Conservation (phyloP, 192 early-diverging fungal genomes). For the Paraglomus brasilianum region DNA sequence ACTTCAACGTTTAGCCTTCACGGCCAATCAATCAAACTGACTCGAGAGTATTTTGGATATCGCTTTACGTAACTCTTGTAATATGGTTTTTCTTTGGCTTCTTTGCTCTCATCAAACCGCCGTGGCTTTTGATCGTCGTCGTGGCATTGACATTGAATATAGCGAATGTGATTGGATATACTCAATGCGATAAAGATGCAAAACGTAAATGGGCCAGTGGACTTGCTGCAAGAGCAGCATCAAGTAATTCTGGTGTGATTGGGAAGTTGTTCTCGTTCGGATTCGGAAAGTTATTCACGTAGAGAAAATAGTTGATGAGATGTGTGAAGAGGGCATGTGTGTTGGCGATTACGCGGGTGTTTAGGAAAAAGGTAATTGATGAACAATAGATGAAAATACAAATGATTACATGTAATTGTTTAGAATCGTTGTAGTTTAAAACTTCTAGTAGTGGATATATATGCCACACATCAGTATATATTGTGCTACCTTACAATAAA, state of each 20-base stretch:
- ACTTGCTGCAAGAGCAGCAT: slow-evolving; percentile 43
- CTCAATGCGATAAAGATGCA: slow-evolving; percentile 92
- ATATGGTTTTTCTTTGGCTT: slow-evolving; percentile 84
- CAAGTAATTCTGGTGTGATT: not conserved
- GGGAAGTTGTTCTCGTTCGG: slow-evolving; percentile 27
- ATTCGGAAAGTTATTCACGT: slow-evolving; percentile 25
- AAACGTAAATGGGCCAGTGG: slow-evolving; percentile 71
- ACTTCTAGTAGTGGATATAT: too few species aligned
- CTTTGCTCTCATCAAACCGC: slow-evolving; percentile 65
- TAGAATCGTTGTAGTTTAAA: too few species aligned
- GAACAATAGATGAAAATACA: too few species aligned
- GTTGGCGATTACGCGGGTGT: too few species aligned
- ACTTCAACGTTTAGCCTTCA: slow-evolving; percentile 47
- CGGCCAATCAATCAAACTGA: slow-evolving; percentile 80
- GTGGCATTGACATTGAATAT: slow-evolving; percentile 83
- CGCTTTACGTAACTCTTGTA: slow-evolving; percentile 81
- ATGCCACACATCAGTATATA: too few species aligned
- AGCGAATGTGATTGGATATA: slow-evolving; percentile 94
- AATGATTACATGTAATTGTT: too few species aligned
- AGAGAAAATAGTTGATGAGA: not conserved
- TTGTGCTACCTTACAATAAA: too few species aligned
- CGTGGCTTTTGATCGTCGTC: slow-evolving; percentile 84
- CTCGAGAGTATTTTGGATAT: slow-evolving; percentile 89
- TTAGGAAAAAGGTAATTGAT: too few species aligned
- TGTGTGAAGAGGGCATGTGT: too few species aligned